Conservation (phyloP, 768 basidiomycete species). For the Lactifluus volemus region DNA sequence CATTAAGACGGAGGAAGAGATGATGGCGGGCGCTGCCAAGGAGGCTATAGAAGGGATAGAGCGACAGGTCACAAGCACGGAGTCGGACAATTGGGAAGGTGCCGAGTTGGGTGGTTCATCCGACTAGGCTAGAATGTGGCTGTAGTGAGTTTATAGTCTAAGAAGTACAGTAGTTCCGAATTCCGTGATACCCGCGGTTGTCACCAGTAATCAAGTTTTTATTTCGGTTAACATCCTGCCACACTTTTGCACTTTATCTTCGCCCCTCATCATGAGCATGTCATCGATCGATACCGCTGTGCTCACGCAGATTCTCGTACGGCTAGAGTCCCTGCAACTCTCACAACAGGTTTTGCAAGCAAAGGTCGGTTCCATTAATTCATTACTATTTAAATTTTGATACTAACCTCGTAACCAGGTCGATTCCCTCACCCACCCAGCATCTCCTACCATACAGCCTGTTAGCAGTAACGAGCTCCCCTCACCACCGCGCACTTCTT, state of each 20-base stretch:
- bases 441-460: constrained; percentile 24
- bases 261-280: background rate
- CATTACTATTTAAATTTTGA: background rate
- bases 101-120: background rate
- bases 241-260: background rate
- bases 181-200: no score
- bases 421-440: constrained; percentile 35
- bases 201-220: no score
- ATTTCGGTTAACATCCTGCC: no score
- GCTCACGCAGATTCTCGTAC: constrained; percentile 62
- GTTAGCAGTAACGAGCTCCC: constrained; percentile 27
- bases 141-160: background rate
- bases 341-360: constrained; percentile 72
- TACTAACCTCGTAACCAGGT: constrained; percentile 31
- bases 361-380: constrained; percentile 43
- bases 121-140: background rate
- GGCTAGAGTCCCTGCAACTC: constrained; percentile 62
- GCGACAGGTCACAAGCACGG: background rate
- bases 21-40: constrained; percentile 8
- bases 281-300: constrained; percentile 37
- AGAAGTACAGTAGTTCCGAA: background rate
- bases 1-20: background rate
- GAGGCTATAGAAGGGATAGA: constrained; percentile 2
- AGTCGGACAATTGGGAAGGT: background rate
- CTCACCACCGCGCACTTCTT: constrained; percentile 25